Percentiles rank a stretch among this genome's conserved stretches.
Conservation (phyloP, 176 grass and related monocot genomes). For the Urochloa ruziziensis region DNA sequence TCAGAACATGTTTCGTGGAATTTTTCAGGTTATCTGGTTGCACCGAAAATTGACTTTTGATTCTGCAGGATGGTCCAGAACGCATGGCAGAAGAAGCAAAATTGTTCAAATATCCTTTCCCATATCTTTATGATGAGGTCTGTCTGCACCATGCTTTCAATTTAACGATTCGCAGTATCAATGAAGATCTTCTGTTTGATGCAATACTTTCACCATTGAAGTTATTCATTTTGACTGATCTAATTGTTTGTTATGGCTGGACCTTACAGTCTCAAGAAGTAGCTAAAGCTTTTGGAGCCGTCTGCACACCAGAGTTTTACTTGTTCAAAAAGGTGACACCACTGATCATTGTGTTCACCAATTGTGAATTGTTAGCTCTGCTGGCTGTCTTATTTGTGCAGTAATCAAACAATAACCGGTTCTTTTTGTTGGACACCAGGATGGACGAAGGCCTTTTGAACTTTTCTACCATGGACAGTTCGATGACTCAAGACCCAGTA, state of each 20-base stretch:
- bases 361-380: neutral
- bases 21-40: conserved; percentile 1
- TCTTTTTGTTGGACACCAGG: conserved; percentile 29
- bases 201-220: neutral
- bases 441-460: conserved; percentile 78
- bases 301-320: conserved; percentile 91
- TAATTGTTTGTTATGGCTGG: neutral
- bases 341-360: neutral
- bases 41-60: neutral
- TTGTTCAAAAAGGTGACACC: conserved; percentile 80
- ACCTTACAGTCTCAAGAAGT: conserved; percentile 78
- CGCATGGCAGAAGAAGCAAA: conserved; percentile 80
- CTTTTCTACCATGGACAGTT: conserved; percentile 94
- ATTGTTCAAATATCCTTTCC: conserved; percentile 76
- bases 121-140: conserved; percentile 92
- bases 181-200: neutral
- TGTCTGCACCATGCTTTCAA: neutral
- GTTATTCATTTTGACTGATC: neutral
- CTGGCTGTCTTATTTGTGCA: neutral
- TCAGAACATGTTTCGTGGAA: neutral
- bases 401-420: neutral
- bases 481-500: conserved; percentile 85
- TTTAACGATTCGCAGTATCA: neutral
- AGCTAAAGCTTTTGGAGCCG: conserved; percentile 78
- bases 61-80: conserved; percentile 74